Base-by-base conservation (phyloP, 495 filamentous ascomycete genomes). In the Echria macrotheca region DNA sequence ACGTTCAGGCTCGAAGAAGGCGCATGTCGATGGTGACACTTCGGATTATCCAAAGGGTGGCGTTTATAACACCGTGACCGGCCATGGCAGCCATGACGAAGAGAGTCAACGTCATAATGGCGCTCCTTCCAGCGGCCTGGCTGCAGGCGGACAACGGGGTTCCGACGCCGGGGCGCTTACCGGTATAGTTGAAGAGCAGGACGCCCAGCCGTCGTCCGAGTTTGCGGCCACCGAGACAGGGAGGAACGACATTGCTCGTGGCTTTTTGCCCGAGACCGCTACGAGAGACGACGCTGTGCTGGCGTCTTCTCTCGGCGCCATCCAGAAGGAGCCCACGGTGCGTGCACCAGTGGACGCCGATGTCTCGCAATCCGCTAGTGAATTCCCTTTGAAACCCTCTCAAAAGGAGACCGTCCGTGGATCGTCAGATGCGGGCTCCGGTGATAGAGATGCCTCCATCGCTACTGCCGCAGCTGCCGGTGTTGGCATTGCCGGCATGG, bases 51-150 rank as follows among this genome's bases (percentile, higher is more conserved):
- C 56, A 14, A 47, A 44, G 24, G 54, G 51, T 37, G 59, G 61
- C 19, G 44, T 65, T 1, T 60, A 65, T 52, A 65, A 65, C 24
- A 46, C 49, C 9, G 55, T 63, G 1, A 32, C 51, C 12, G 60
- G 60, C 10, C 58, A 58, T 22, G 60, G 60, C 4, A 63, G 59
- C 48, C 29, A 49, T 2, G 57, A 60, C 10, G 52, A 51, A 7
- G 60, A 70, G 25, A 47, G 49, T 32, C 28, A 18, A 8, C 53
- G 48, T 17, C 60, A 52, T 15, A 44, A 35, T 22, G 43, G n/a
- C n/a, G n/a, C n/a, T n/a, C n/a, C n/a, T n/a, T n/a, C n/a, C n/a
- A n/a, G n/a, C n/a, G n/a, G n/a, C n/a, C n/a, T n/a, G n/a, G n/a
- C n/a, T n/a, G n/a, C n/a, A n/a, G n/a, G n/a, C n/a, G n/a, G n/a